Conservation (phyloP, 768 basidiomycete genomes). For the Boletus speciosus region DNA sequence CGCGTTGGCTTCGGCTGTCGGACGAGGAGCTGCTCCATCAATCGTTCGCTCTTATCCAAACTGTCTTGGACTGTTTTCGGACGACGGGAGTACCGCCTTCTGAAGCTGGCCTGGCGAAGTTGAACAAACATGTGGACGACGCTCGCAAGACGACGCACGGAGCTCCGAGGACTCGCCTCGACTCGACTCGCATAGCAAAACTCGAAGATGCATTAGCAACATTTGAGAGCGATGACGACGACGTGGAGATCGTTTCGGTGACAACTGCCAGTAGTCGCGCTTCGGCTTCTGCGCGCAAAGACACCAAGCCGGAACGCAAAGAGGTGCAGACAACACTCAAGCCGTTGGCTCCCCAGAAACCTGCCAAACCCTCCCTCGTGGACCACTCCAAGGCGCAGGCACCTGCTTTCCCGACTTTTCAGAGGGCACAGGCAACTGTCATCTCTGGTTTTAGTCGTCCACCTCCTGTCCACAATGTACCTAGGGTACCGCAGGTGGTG, state of each 20-base stretch:
- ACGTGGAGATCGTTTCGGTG: slow-evolving; percentile 52
- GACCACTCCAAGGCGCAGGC: slow-evolving; percentile 35
- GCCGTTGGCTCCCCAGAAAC: slow-evolving; percentile 11
- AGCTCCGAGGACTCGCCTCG: slow-evolving; percentile 50
- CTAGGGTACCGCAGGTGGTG: slow-evolving; percentile 6
- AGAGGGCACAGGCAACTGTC: slow-evolving; percentile 29
- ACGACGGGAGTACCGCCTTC: slow-evolving; percentile 55
- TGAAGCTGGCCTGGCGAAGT: slow-evolving; percentile 54
- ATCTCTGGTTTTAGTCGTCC: slow-evolving; percentile 34
- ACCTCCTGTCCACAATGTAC: slow-evolving; percentile 11
- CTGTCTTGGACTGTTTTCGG: slow-evolving; percentile 73
- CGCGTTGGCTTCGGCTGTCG: slow-evolving; percentile 88
- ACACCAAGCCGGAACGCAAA: slow-evolving; percentile 16
- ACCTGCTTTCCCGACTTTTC: slow-evolving; percentile 43
- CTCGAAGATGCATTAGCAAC: slow-evolving; percentile 63
- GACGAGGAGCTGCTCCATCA: slow-evolving; percentile 90
- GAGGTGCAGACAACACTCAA: slow-evolving; percentile 21
- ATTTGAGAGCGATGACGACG: slow-evolving; percentile 64
- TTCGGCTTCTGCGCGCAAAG: slow-evolving; percentile 8
- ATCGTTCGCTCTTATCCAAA: slow-evolving; percentile 78
- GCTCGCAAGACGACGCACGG: slow-evolving; percentile 49
- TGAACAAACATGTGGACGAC: slow-evolving; percentile 62
- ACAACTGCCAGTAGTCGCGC: slow-evolving; percentile 19
- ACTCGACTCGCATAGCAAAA: slow-evolving; percentile 52
- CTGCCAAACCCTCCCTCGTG: slow-evolving; percentile 15